Base-by-base conservation (phyloP, 169 alveolate species). In the Eimeria necatrix region DNA sequence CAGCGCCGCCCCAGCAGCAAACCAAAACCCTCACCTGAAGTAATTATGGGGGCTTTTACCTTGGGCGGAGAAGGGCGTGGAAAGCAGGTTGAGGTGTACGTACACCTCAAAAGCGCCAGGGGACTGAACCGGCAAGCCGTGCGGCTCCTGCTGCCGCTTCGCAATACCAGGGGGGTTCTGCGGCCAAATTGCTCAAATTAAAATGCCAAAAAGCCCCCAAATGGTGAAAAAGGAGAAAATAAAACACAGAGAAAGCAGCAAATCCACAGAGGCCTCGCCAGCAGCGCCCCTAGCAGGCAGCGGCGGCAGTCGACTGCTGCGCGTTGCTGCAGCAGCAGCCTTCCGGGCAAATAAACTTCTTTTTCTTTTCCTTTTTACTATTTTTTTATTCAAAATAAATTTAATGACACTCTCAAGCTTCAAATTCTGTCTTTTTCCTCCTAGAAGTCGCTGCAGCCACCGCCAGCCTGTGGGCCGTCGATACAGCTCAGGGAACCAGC, bases 111-210 rank as follows among this genome's bases (percentile, higher is more conserved):
- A 48, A 68, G 78, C n/a, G 78, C n/a, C 7, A 68, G 78, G 78
- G 78, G 78, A 68, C 48, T 68, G 48, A n/a, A 16, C 48, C 78
- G 78, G 78, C 48, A 48, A 68, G 78, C 48, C 78, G 14, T 68
- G 5, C 26, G 78, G 51, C 26, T 5, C 12, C 48, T 22, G 78
- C 78, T 68, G 78, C 78, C 48, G 6, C 12, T 48, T 68, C 51
- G 7, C 8, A 68, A 68, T 22, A n/a, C 48, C 14, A n/a, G n/a
- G 78, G 48, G 78, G 78, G 78, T 0, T 68, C 14, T 5, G 48
- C 49, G 26, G 78, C n/a, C 7, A 48, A 14, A 22, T 7, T 7
- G 32, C 3, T 22, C 6, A 48, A 4, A 68, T 22, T n/a, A 68
- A 68, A 68, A 68, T 32, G 10, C 22, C 26, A 12, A 68, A 68